phyloP scores from a whole-genome alignment of 768 basidiomycete species.

The Inosperma sp. region DNA sequence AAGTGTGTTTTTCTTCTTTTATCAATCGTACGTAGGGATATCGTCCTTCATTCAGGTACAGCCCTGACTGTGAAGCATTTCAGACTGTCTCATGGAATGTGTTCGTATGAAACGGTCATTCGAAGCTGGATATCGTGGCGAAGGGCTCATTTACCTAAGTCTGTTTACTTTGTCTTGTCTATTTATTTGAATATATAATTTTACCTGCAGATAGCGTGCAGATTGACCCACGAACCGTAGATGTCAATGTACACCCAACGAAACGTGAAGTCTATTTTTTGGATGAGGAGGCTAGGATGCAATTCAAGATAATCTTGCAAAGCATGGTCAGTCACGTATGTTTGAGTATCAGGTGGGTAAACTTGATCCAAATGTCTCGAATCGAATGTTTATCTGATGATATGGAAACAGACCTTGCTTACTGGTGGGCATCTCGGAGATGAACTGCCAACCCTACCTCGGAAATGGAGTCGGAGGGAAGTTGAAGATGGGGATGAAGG shows the following conservation, averaged over 20 bases:
- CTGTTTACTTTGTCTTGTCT: constrained; percentile 30
- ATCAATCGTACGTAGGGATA: constrained; percentile 73
- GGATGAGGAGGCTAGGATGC: constrained; percentile 77
- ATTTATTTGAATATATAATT: not conserved
- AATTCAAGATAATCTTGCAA: constrained; percentile 61
- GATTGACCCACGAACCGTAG: constrained; percentile 83
- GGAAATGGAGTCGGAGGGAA: constrained; percentile 21
- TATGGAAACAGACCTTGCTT: constrained; percentile 47
- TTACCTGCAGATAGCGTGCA: constrained; percentile 48
- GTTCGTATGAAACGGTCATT: constrained; percentile 79
- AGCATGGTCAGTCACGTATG: constrained; percentile 57
- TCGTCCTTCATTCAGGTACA: not conserved
- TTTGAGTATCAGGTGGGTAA: constrained; percentile 66
- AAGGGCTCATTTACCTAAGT: constrained; percentile 99
- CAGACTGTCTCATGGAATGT: constrained; percentile 92
- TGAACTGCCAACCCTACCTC: constrained; percentile 32
- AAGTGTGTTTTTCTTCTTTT: constrained; percentile 85
- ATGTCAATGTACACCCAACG: constrained; percentile 97
- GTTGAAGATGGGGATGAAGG: constrained; percentile 23
- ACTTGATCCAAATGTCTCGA: not conserved
- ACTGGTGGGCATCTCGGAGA: constrained; percentile 49
- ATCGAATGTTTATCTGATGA: not conserved
- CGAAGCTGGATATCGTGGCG: constrained; percentile 86
- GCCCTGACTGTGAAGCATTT: not conserved
- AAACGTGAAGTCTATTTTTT: constrained; percentile 96